These are phyloP conservation scores for Waltergamsia citrina DNA, from an alignment of 2,329 filamentous ascomycete genomes.

Conservation along the genomic window DNA sequence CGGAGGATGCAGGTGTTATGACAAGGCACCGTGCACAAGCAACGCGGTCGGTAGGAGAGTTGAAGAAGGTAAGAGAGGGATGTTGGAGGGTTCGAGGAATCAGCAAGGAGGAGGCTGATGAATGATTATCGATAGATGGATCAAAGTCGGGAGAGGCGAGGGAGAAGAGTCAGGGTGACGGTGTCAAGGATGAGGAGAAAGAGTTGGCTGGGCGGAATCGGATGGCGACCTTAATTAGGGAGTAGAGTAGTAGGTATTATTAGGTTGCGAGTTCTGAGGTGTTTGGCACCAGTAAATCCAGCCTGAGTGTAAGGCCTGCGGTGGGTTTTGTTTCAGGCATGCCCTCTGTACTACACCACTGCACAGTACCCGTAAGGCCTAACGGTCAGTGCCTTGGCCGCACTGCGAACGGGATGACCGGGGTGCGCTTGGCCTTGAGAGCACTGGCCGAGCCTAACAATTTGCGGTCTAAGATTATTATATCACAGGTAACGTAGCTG, in stretches of 20 bases:
- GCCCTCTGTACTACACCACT: no score
- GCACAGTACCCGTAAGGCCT: no score
- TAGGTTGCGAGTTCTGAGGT: neutral
- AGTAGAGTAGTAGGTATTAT: neutral
- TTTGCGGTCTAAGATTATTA: no score
- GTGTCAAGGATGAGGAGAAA: constrained; percentile 2
- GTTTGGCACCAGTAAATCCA: no score
- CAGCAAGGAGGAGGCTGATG: neutral
- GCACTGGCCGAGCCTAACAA: no score
- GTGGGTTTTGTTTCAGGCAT: constrained; percentile 1
- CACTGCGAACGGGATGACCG: no score
- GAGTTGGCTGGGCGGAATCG: constrained; percentile 2
- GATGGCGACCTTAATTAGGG: neutral
- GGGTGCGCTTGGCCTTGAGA: no score
- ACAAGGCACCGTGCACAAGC: neutral
- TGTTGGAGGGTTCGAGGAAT: neutral
- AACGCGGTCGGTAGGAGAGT: neutral
- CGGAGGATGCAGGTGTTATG: neutral
- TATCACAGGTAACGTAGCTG: no score
- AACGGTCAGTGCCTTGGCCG: no score
- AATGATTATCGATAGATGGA: neutral
- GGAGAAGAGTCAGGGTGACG: neutral
- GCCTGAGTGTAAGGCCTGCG: no score
- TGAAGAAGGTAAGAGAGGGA: neutral
- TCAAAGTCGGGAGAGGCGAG: neutral